These are phyloP conservation scores for Hanseniaspora valbyensis DNA, from an alignment of 805 yeast genomes.

Conservation along the genomic window DNA sequence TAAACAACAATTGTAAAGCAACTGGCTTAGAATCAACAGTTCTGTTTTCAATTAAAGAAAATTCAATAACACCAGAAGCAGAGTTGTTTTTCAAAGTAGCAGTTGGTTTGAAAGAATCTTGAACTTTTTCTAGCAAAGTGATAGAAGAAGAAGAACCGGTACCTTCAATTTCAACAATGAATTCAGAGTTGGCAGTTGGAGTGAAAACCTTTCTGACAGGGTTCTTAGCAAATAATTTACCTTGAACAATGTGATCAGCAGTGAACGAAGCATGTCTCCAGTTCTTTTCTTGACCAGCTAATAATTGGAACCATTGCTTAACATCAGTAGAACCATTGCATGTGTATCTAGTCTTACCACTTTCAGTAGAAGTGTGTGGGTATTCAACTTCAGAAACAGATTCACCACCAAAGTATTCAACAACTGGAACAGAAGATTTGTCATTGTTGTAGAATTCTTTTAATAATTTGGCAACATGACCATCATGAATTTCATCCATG, in stretches of 20 bases:
- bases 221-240: slow-evolving; percentile 63
- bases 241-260: slow-evolving; percentile 74
- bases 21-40: slow-evolving; percentile 66
- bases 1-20: slow-evolving; percentile 66
- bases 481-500: slow-evolving; percentile 78
- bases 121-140: slow-evolving; percentile 56
- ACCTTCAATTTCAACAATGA: slow-evolving; percentile 51
- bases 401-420: slow-evolving; percentile 78
- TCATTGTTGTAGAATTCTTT: slow-evolving; percentile 63
- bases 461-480: slow-evolving; percentile 65
- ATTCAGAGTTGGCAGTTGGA: slow-evolving; percentile 45
- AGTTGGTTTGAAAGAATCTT: slow-evolving; percentile 57
- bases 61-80: slow-evolving; percentile 39
- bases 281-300: slow-evolving; percentile 66
- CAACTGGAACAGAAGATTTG: slow-evolving; percentile 63
- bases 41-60: slow-evolving; percentile 77
- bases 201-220: slow-evolving; percentile 71
- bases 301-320: slow-evolving; percentile 58
- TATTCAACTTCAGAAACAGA: slow-evolving; percentile 34
- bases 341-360: slow-evolving; percentile 30
- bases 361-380: slow-evolving; percentile 24
- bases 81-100: slow-evolving; percentile 49
- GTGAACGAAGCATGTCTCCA: slow-evolving; percentile 92
- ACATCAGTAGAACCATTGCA: slow-evolving; percentile 30
- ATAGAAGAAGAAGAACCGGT: slow-evolving; percentile 47